Base-by-base conservation (phyloP, 345 rosid genomes). In the Rhodamnia rubescens region DNA sequence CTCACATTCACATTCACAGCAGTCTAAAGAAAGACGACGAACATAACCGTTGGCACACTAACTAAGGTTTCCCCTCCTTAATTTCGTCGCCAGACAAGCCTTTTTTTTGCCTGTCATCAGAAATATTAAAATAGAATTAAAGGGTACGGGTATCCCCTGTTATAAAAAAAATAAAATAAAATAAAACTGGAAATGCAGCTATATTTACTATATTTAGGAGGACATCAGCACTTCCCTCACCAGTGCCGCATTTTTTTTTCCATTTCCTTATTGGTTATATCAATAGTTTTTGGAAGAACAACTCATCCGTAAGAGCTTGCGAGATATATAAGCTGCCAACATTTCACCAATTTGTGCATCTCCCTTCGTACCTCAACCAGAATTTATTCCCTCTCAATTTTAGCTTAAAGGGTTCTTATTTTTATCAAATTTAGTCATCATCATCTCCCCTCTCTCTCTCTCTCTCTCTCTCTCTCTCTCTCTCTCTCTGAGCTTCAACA, bases 251-350 rank as follows among this genome's bases (percentile, higher is more conserved):
- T 69, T 32, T 32, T 8, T 6, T 2, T 69, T 59, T 13, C 69
- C 29, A 12, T n/a, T 59, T 69, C 24, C 44, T 69, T 8, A 1
- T 32, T 69, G 56, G 56, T 8, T 54, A 8, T 20, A 69, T 69
- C 10, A 8, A 16, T 64, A 69, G 12, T 8, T 36, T 69, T 32
- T 18, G 78, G 78, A 32, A 20, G 12, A 69, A 69, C 47, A 69
- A 69, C 78, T 69, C 78, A 69, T 69, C 69, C 69, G 83, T 14
- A 53, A 85, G 40, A 87, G 83, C 87, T 90, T 84, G 84, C 83
- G 82, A 90, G 91, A 91, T 88, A 89, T 90, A 90, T 87, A 91
- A 89, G 88, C 90, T 82, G 78, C 56, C 59, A 32, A 54, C 87
- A 87, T 89, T 84, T 51, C 88, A 82, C 57, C 88, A 85, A 74